phyloP scores from a whole-genome alignment of 2,329 filamentous ascomycete genomes.

The Fusarium nisikadoi region DNA sequence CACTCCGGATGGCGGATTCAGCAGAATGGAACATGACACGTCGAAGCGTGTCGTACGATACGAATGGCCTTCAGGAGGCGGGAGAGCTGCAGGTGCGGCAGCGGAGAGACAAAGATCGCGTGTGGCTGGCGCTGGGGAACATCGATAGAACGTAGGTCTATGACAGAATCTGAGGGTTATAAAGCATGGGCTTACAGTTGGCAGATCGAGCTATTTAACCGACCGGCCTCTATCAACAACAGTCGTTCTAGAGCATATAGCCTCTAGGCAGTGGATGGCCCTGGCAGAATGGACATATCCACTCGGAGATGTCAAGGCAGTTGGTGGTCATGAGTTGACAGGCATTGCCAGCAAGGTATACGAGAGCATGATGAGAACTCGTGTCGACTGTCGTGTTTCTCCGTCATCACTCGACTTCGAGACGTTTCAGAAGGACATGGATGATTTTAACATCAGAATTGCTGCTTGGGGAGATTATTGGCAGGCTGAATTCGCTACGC shows the following conservation, averaged over 20 bases:
- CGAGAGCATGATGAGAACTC: background rate
- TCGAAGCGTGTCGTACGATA: accelerated
- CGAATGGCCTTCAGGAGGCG: accelerated
- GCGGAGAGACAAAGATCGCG: background rate
- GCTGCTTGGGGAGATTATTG: background rate
- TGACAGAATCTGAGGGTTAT: too few species aligned
- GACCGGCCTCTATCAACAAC: background rate
- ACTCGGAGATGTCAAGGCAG: background rate
- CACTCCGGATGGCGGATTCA: background rate
- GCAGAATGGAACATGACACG: background rate
- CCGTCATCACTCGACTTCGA: background rate
- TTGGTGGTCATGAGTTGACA: background rate
- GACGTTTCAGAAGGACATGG: background rate
- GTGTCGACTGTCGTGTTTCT: accelerated
- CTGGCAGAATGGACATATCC: background rate
- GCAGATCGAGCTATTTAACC: background rate
- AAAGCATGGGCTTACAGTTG: background rate
- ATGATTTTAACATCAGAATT: background rate
- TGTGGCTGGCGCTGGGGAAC: background rate
- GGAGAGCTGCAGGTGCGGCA: background rate
- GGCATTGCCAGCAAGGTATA: accelerated
- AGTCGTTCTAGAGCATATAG: accelerated
- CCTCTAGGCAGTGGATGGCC: background rate
- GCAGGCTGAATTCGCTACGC: background rate
- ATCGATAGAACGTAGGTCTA: background rate